These are phyloP conservation scores for Ballota nigra DNA, from an alignment of 257 asterid genomes.

Conservation along the genomic window DNA sequence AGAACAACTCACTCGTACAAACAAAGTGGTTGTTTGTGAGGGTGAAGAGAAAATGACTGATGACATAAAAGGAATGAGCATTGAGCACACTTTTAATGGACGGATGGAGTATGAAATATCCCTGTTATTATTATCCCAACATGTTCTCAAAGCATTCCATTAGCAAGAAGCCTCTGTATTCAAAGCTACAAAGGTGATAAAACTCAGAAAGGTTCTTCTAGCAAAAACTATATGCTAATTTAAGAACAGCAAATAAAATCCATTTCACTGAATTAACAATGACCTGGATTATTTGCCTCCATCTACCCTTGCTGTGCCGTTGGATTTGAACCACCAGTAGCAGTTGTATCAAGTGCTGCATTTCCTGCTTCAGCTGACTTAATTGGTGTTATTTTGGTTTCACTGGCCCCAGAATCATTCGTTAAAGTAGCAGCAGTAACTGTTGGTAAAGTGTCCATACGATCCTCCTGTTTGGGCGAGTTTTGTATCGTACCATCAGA, in stretches of 20 bases:
- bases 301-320: slow-evolving; percentile 21
- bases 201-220: too few relatives aligned
- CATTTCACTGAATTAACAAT: background rate
- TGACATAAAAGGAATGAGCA: too few relatives aligned
- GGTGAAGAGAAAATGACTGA: too few relatives aligned
- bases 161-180: too few relatives aligned
- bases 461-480: slow-evolving; percentile 35
- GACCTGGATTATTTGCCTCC: slow-evolving; percentile 2
- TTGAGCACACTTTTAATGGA: too few relatives aligned
- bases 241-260: background rate
- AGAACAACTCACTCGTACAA: too few relatives aligned
- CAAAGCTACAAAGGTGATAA: too few relatives aligned
- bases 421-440: background rate
- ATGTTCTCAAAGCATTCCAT: too few relatives aligned
- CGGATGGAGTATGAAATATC: too few relatives aligned
- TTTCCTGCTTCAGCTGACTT: slow-evolving; percentile 5
- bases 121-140: too few relatives aligned
- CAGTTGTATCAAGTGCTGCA: background rate
- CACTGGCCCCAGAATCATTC: slow-evolving; percentile 20
- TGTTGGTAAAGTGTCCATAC: slow-evolving; percentile 14
- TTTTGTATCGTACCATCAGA: slow-evolving; percentile 22
- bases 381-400: slow-evolving; percentile 15
- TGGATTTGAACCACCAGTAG: slow-evolving; percentile 8
- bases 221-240: background rate
- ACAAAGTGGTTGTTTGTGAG: too few relatives aligned